Evolutionary conservation across 1,284 basidiomycete species (phyloP).

Genomic region (Schizophyllum amplum): DNA sequence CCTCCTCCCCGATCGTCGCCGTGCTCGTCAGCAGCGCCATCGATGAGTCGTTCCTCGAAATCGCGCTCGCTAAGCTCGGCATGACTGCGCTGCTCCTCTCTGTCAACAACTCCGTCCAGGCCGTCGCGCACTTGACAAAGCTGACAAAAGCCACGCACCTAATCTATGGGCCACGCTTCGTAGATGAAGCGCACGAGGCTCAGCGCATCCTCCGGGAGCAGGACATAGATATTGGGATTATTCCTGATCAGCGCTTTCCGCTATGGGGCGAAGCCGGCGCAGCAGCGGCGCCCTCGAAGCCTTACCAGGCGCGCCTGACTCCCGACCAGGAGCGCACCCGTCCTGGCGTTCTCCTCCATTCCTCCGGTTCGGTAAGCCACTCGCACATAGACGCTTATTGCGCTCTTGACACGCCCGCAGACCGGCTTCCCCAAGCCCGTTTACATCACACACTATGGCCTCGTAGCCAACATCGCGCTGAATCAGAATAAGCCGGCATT

Average conservation of each 20-base stretch:
- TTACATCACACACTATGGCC: constrained; percentile 29
- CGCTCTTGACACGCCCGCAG: constrained; percentile 9
- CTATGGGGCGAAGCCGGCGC: constrained; percentile 34
- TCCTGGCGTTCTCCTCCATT: constrained; percentile 50
- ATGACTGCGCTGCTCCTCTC: constrained; percentile 38
- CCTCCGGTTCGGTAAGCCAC: constrained; percentile 45
- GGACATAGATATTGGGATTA: constrained; percentile 22
- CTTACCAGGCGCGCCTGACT: constrained; percentile 28
- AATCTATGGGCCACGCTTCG: constrained; percentile 35
- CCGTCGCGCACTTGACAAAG: constrained; percentile 46
- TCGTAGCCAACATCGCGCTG: constrained; percentile 27
- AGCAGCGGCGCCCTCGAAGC: constrained; percentile 23
- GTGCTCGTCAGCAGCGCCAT: constrained; percentile 26
- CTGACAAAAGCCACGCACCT: constrained; percentile 38
- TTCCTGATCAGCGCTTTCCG: constrained; percentile 33
- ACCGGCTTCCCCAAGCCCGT: constrained; percentile 39
- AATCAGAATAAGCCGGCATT: constrained; percentile 35
- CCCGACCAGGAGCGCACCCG: constrained; percentile 36
- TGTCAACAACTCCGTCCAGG: constrained; percentile 48
- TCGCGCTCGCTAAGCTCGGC: constrained; percentile 37
- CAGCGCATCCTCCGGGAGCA: constrained; percentile 23
- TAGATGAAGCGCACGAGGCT: constrained; percentile 25
- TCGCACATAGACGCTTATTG: neutral
- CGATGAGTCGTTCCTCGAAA: constrained; percentile 36
- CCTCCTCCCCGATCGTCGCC: constrained; percentile 29